phyloP scores from a whole-genome alignment of 805 yeast species.

The Metschnikowia aberdeeniae region DNA sequence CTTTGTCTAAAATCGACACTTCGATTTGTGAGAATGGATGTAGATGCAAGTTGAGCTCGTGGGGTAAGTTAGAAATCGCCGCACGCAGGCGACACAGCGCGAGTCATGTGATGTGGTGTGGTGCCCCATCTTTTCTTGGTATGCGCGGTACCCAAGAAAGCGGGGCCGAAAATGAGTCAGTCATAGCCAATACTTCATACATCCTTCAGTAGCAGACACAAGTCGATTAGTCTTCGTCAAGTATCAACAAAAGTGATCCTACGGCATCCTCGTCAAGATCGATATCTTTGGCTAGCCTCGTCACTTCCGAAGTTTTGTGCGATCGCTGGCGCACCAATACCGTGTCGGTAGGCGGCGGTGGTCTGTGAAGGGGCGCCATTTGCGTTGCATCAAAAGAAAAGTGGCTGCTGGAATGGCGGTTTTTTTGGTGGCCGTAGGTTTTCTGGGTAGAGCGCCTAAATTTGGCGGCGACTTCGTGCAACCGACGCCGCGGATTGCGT shows the following conservation, averaged over 20 bases:
- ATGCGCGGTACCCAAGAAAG: slow-evolving; percentile 2
- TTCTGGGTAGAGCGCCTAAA: not conserved
- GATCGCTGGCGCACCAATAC: not conserved
- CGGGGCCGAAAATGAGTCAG: not conserved
- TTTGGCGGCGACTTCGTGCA: not conserved
- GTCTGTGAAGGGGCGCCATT: not conserved
- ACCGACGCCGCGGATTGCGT: slow-evolving; percentile 3
- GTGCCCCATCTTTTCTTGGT: slow-evolving; percentile 3
- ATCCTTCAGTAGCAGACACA: not conserved
- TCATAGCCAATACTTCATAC: not conserved
- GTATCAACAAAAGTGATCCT: slow-evolving; percentile 10
- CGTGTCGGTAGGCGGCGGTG: not conserved
- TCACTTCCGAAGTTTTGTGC: slow-evolving; percentile 3
- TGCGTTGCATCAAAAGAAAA: slow-evolving; percentile 2
- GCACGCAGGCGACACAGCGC: not conserved
- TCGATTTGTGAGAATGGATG: not conserved
- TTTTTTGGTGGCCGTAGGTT: not conserved
- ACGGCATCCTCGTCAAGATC: slow-evolving; percentile 13
- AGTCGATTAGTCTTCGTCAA: slow-evolving; percentile 3
- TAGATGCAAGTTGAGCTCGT: not conserved
- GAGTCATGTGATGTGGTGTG: slow-evolving; percentile 3
- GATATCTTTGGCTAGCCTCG: slow-evolving; percentile 8
- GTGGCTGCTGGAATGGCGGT: not conserved
- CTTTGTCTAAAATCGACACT: not conserved
- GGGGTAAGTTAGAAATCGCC: not conserved